These are phyloP conservation scores for Actinomucor elegans DNA, from an alignment of 371 early-diverging fungal genomes.

Conservation along the genomic window DNA sequence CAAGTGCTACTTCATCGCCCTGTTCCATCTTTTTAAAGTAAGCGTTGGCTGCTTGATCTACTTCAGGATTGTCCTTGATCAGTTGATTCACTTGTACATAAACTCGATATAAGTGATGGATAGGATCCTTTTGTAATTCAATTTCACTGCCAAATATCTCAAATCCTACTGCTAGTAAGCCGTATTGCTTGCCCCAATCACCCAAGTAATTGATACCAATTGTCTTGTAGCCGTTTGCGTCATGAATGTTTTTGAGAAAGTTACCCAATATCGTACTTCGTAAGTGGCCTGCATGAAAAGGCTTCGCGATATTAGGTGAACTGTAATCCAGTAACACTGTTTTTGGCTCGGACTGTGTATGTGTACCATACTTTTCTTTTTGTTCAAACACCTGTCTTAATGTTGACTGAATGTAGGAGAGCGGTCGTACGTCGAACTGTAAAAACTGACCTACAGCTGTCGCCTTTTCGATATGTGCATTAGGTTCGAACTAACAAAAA, in stretches of 20 bases:
- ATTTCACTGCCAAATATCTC: slow-evolving; percentile 80
- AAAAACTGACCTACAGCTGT: slow-evolving; percentile 69
- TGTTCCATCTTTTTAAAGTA: slow-evolving; percentile 97
- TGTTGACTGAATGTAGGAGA: slow-evolving; percentile 49
- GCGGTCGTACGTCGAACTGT: slow-evolving; percentile 65
- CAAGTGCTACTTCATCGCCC: slow-evolving; percentile 70
- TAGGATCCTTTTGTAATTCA: slow-evolving; percentile 82
- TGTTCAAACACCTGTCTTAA: slow-evolving; percentile 48
- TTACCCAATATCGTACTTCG: slow-evolving; percentile 98
- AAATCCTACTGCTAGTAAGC: slow-evolving; percentile 94
- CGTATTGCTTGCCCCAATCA: slow-evolving; percentile 99
- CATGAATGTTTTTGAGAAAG: slow-evolving; percentile 86
- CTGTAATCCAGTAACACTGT: slow-evolving; percentile 91
- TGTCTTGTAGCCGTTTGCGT: slow-evolving; percentile 86
- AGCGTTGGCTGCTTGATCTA: slow-evolving; percentile 78
- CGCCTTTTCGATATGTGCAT: slow-evolving; percentile 46
- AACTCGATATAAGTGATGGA: slow-evolving; percentile 93
- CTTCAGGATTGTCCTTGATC: slow-evolving; percentile 55
- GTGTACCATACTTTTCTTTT: slow-evolving; percentile 34
- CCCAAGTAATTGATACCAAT: slow-evolving; percentile 97
- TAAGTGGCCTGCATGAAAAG: slow-evolving; percentile 99
- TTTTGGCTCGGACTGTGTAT: not conserved
- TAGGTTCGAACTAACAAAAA: slow-evolving; percentile 20
- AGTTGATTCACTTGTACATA: slow-evolving; percentile 90
- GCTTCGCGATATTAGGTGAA: slow-evolving; percentile 99